Evolutionary conservation across 805 yeast genomes (phyloP).

Genomic region (Wickerhamiella azyma): DNA sequence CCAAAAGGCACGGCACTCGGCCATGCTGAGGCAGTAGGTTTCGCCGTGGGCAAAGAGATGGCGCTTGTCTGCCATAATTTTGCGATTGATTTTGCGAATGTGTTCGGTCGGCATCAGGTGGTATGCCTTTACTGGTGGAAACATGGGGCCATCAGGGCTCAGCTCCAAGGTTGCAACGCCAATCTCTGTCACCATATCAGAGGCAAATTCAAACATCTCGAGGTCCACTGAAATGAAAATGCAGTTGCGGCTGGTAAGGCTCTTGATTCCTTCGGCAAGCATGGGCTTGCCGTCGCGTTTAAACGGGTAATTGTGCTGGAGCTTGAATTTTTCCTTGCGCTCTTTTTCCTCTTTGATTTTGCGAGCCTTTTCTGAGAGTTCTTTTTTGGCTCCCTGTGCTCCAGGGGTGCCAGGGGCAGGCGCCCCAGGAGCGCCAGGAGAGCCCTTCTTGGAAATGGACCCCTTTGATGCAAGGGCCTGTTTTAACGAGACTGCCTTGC

Average conservation of each 20-base stretch:
- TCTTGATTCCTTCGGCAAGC: not conserved
- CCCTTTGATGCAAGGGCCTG: no score
- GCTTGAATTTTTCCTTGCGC: not conserved
- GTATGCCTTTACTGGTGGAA: not conserved
- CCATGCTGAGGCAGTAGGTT: not conserved
- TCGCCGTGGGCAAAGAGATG: slow-evolving; percentile 5
- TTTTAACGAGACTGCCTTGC: no score
- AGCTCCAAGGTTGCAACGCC: slow-evolving; percentile 4
- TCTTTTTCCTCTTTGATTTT: not conserved
- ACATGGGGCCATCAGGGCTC: not conserved
- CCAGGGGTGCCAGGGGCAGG: no score
- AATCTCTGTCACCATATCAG: slow-evolving; percentile 2
- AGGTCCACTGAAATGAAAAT: slow-evolving; percentile 2
- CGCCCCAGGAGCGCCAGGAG: no score
- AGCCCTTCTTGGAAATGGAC: no score
- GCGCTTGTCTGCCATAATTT: not conserved
- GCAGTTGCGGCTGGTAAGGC: not conserved
- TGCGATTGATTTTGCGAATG: not conserved
- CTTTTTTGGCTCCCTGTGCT: no score
- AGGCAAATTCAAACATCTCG: slow-evolving; percentile 2
- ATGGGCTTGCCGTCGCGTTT: slow-evolving; percentile 2
- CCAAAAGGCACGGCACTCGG: slow-evolving; percentile 1
- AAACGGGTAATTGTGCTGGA: not conserved
- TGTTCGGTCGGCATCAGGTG: slow-evolving; percentile 1
- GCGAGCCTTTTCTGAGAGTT: no score